These are phyloP conservation scores for Selenicereus undatus DNA, from an alignment of 148 eudicot species.

Conservation along the genomic window DNA sequence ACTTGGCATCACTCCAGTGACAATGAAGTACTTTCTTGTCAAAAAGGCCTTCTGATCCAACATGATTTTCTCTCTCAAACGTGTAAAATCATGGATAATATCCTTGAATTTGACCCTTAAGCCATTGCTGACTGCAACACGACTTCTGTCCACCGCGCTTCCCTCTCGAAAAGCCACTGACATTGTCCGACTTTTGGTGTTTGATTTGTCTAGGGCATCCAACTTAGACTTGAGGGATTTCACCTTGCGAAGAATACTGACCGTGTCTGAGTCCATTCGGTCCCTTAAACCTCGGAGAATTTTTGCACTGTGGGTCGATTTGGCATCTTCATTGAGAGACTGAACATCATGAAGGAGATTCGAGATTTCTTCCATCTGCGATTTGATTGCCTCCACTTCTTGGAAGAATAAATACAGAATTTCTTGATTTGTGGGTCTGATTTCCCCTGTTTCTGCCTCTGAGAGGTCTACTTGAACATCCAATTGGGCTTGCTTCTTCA, in stretches of 20 bases:
- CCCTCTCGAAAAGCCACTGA: conserved; percentile 38
- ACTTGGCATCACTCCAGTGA: conserved; percentile 45
- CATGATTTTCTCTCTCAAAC: conserved; percentile 52
- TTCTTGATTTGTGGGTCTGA: conserved; percentile 39
- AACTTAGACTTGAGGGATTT: conserved; percentile 48
- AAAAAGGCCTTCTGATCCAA: conserved; percentile 51
- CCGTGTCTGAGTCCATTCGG: conserved; percentile 72
- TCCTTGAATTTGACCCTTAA: conserved; percentile 55
- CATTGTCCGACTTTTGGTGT: conserved; percentile 31
- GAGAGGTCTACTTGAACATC: conserved; percentile 43
- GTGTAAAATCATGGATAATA: conserved; percentile 55
- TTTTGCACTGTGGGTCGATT: conserved; percentile 59
- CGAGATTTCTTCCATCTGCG: conserved; percentile 58
- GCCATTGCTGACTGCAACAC: conserved; percentile 59
- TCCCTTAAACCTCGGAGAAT: conserved; percentile 65
- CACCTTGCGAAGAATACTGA: conserved; percentile 54
- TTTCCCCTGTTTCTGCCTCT: conserved; percentile 37
- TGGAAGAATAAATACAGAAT: conserved; percentile 62
- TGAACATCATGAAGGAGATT: conserved; percentile 64
- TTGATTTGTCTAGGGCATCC: conserved; percentile 53
- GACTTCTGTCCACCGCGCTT: conserved; percentile 55
- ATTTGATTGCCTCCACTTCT: conserved; percentile 53
- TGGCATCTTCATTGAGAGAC: conserved; percentile 63
- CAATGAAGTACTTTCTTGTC: conserved; percentile 46
- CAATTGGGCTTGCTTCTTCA: conserved; percentile 67